Evolutionary conservation across 192 early-diverging fungal species (phyloP).

Genomic region (Gamsiella multidivaricata): DNA sequence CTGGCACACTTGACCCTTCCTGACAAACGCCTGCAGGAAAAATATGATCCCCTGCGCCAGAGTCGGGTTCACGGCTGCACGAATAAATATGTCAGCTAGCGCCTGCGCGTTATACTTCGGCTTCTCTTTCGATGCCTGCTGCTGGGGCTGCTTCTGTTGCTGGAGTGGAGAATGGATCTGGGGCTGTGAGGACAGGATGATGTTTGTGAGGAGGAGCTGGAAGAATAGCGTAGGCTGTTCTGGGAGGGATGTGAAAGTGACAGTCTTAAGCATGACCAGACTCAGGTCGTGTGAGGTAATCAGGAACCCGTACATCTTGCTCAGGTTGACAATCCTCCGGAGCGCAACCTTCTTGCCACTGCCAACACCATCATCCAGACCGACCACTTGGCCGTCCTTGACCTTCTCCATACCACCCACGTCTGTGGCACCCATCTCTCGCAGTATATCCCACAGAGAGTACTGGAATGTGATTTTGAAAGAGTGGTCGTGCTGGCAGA

Average conservation of each 20-base stretch:
- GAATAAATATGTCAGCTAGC: conserved; percentile 66
- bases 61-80: conserved; percentile 67
- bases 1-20: conserved; percentile 67
- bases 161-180: conserved; percentile 52
- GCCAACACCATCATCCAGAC: conserved; percentile 49
- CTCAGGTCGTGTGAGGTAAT: conserved; percentile 75
- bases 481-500: conserved; percentile 81
- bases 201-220: conserved; percentile 77
- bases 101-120: conserved; percentile 59
- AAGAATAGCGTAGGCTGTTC: conserved; percentile 72
- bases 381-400: conserved; percentile 45
- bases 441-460: conserved; percentile 94
- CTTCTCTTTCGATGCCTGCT: conserved; percentile 37
- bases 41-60: conserved; percentile 87
- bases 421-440: conserved; percentile 84
- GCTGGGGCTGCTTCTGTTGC: conserved; percentile 20
- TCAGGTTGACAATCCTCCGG: conserved; percentile 82
- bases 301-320: conserved; percentile 88
- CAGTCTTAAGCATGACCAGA: conserved; percentile 80
- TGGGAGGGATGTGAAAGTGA: conserved; percentile 79
- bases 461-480: conserved; percentile 95
- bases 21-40: conserved; percentile 84
- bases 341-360: conserved; percentile 64
- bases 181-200: conserved; percentile 70
- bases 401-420: conserved; percentile 75